A percentile compares a stretch with the other conserved stretches of the same genome.
These are phyloP conservation scores for Begonia masoniana DNA, from an alignment of 306 rosid genomes.

Conservation along the genomic window DNA sequence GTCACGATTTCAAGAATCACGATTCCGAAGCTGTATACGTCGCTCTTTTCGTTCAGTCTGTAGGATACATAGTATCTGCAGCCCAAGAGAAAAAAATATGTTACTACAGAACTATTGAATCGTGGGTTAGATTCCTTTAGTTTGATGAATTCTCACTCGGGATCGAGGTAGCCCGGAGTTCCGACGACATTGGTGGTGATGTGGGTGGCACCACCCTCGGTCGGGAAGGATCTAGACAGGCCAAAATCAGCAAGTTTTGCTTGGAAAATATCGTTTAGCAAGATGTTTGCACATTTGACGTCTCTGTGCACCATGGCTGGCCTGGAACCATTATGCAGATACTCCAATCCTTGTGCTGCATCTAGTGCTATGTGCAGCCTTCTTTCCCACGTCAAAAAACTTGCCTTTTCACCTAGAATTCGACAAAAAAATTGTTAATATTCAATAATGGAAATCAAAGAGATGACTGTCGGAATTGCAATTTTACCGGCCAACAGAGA, in stretches of 20 bases:
- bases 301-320: conserved; percentile 17
- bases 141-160: conserved; percentile 5
- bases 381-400: conserved; percentile 6
- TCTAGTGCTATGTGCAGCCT: conserved; percentile 13
- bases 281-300: conserved; percentile 13
- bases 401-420: conserved; percentile 3
- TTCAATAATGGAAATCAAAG: too few relatives aligned
- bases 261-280: conserved; percentile 7
- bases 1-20: conserved; percentile 10
- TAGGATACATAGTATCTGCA: conserved; percentile 7
- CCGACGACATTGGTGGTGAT: conserved; percentile 15
- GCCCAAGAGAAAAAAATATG: neutral
- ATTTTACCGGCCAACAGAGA: conserved; percentile 25
- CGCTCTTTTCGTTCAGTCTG: conserved; percentile 10
- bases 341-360: conserved; percentile 15
- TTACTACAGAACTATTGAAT: neutral
- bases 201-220: conserved; percentile 10
- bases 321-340: conserved; percentile 9
- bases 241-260: conserved; percentile 14
- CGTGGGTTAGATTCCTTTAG: neutral
- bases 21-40: conserved; percentile 10
- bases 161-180: conserved; percentile 15
- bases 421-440: too few relatives aligned
- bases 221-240: conserved; percentile 11
- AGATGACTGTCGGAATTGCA: too few relatives aligned